Evolutionary conservation across 139 green algal genomes (phyloP).

Genomic region (Tetradesmus obliquus): DNA sequence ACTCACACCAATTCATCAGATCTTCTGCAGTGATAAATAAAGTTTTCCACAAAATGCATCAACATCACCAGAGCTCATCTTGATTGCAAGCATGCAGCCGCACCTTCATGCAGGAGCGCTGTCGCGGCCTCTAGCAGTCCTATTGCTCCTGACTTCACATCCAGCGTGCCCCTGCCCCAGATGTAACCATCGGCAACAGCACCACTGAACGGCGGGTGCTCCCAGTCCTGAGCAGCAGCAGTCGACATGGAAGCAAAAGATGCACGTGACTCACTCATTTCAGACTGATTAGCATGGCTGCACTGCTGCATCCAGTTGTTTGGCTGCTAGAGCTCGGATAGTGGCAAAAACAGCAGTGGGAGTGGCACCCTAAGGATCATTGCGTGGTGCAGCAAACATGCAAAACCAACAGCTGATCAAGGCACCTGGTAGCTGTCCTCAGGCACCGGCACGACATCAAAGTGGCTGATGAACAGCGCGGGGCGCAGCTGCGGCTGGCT

Average conservation of each 20-base stretch:
- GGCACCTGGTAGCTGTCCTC: slow-evolving; percentile 10
- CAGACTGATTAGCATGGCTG: background rate
- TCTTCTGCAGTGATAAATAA: no score
- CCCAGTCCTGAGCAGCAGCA: slow-evolving; percentile 59
- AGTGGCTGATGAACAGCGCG: slow-evolving; percentile 73
- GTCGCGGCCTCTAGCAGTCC: slow-evolving; percentile 76
- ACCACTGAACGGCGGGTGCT: slow-evolving; percentile 72
- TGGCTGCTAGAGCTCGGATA: no score
- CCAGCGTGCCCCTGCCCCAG: slow-evolving; percentile 68
- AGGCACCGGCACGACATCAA: slow-evolving; percentile 82
- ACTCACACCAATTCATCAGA: no score
- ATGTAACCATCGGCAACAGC: slow-evolving; percentile 66
- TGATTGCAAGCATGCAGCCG: background rate
- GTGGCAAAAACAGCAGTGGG: no score
- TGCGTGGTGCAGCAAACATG: no score
- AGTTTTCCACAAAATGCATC: no score
- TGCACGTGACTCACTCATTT: background rate
- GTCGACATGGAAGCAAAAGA: background rate
- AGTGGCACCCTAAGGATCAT: no score
- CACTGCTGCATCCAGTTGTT: background rate
- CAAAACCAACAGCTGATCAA: no score
- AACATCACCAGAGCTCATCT: no score
- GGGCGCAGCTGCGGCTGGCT: slow-evolving; percentile 58
- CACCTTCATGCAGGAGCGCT: slow-evolving; percentile 60
- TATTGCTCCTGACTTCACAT: slow-evolving; percentile 73